phyloP scores from a whole-genome alignment of 2,329 filamentous ascomycete genomes.

The Ceratocystis harringtonii region DNA sequence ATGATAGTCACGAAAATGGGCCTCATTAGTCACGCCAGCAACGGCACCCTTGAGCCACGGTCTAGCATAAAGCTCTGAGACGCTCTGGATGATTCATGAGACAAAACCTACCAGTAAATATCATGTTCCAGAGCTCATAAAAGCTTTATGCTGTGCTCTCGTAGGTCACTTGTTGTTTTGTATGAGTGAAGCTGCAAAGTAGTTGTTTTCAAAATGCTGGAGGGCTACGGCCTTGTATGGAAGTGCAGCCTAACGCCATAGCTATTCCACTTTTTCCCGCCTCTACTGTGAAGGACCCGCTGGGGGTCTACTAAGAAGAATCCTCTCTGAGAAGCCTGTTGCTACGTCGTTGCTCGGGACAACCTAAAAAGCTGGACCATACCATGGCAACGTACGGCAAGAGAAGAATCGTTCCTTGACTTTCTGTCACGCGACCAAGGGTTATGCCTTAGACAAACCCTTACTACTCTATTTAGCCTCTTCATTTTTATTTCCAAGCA shows the following conservation, averaged over 20 bases:
- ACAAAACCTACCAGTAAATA: neutral
- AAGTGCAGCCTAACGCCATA: neutral
- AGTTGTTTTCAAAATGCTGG: too few species aligned
- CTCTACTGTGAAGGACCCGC: neutral
- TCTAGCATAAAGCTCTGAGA: neutral
- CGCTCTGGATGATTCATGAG: neutral
- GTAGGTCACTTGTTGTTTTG: too few species aligned
- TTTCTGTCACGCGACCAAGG: too few species aligned
- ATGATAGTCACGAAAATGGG: neutral
- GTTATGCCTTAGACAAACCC: too few species aligned
- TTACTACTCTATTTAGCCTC: too few species aligned
- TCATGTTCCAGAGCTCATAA: too few species aligned
- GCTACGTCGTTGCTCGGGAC: neutral
- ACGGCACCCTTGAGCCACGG: neutral
- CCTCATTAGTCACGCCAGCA: neutral
- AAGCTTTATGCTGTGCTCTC: too few species aligned
- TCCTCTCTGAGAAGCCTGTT: neutral
- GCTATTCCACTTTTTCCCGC: neutral
- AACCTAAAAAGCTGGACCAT: neutral
- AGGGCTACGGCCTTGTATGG: neutral
- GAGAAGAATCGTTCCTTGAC: too few species aligned
- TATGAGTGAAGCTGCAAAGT: too few species aligned
- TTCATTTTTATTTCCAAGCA: too few species aligned
- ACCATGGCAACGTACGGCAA: neutral
- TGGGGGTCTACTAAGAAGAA: neutral